phyloP scores from a whole-genome alignment of 148 eudicot genomes.

The Arctostaphylos glauca region DNA sequence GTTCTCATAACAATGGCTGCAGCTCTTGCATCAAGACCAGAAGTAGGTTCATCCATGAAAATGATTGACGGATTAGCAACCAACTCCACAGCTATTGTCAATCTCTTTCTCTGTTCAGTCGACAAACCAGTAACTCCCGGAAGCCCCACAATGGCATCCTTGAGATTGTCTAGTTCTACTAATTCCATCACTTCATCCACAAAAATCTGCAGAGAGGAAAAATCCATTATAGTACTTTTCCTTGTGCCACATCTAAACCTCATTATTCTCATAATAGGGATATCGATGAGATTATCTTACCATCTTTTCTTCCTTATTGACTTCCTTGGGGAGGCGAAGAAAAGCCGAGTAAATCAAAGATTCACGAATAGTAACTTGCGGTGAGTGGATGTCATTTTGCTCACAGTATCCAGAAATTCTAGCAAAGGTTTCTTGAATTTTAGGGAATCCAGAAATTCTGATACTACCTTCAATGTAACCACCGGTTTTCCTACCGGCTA shows the following conservation, averaged over 20 bases:
- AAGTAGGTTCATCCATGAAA: constrained; percentile 74
- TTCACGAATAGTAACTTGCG: constrained; percentile 73
- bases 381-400: constrained; percentile 56
- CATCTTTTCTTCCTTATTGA: constrained; percentile 33
- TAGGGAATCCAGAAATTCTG: constrained; percentile 64
- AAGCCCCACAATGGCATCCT: constrained; percentile 62
- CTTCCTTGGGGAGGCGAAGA: constrained; percentile 62
- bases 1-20: constrained; percentile 84
- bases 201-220: constrained; percentile 41
- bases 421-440: constrained; percentile 69
- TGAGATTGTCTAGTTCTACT: constrained; percentile 53
- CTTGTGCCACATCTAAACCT: too few species aligned
- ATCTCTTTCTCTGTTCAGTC: constrained; percentile 69
- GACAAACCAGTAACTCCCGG: constrained; percentile 76
- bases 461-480: constrained; percentile 60
- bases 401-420: constrained; percentile 56
- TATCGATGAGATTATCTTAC: constrained; percentile 17
- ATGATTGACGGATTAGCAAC: constrained; percentile 73
- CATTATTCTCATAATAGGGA: neutral
- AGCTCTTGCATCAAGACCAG: constrained; percentile 80
- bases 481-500: constrained; percentile 77
- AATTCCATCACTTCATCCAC: constrained; percentile 76
- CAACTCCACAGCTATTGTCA: constrained; percentile 65
- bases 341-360: constrained; percentile 76
- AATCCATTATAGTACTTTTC: neutral